phyloP scores from a whole-genome alignment of 805 yeast species.

The Metschnikowia vanudenii region DNA sequence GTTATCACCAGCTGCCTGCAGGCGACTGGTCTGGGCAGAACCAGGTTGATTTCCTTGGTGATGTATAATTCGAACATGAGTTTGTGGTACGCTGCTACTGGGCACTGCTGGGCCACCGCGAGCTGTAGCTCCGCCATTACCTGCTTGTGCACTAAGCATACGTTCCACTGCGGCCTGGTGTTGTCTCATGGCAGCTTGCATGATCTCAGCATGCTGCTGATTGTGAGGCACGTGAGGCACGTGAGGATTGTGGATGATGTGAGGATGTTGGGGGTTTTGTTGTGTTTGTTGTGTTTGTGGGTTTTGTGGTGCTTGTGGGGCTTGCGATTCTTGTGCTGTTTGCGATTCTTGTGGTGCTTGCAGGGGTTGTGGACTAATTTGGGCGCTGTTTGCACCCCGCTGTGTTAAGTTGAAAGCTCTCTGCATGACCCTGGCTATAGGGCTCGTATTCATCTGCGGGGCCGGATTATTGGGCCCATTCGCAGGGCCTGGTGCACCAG shows the following conservation, averaged over 20 bases:
- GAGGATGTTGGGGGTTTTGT: background rate
- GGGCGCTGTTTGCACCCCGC: too few species aligned
- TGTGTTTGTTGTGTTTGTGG: background rate
- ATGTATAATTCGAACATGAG: too few species aligned
- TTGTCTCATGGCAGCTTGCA: conserved; percentile 5
- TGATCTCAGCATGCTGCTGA: background rate
- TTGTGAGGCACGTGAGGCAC: too few species aligned
- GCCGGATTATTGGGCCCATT: background rate
- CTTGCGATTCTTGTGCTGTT: too few species aligned
- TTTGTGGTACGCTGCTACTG: background rate
- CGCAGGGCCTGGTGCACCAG: background rate
- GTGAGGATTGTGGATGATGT: background rate
- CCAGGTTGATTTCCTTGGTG: too few species aligned
- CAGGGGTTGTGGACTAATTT: too few species aligned
- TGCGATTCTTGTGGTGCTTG: too few species aligned
- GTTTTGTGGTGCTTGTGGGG: background rate
- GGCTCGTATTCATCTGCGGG: background rate
- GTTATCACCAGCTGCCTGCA: too few species aligned
- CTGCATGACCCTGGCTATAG: background rate
- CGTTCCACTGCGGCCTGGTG: conserved; percentile 8
- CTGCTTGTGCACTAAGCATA: background rate
- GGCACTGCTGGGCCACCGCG: background rate
- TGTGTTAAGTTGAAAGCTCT: background rate
- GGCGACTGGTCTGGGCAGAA: too few species aligned
- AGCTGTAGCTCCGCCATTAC: background rate